These are phyloP conservation scores for Pseudogymnoascus sp. DNA, from an alignment of 2,329 filamentous ascomycete genomes.

Conservation along the genomic window DNA sequence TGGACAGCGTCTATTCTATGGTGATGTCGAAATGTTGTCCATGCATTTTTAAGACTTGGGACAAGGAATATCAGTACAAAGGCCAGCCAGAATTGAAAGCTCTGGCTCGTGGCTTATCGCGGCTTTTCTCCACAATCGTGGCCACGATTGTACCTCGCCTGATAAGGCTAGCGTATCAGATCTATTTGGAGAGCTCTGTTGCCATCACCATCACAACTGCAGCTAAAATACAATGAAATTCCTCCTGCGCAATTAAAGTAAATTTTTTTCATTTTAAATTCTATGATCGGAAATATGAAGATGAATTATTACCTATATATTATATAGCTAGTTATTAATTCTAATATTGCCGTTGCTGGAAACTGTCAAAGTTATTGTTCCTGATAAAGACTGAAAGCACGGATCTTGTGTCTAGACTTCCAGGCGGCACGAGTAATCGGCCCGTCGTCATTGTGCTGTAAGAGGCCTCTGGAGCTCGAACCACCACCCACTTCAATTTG, in stretches of 20 bases:
- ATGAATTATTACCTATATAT: too few species aligned
- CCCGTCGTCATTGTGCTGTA: slow-evolving; percentile 5
- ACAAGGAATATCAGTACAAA: background rate
- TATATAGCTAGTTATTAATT: too few species aligned
- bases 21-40: background rate
- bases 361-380: too few species aligned
- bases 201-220: too few species aligned
- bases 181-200: background rate
- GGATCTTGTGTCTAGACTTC: background rate
- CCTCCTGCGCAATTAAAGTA: too few species aligned
- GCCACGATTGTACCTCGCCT: slow-evolving; percentile 7
- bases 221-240: too few species aligned
- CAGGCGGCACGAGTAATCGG: background rate
- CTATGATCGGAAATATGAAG: too few species aligned
- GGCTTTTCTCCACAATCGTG: slow-evolving; percentile 7
- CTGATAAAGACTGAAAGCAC: too few species aligned
- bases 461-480: background rate
- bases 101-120: slow-evolving; percentile 6
- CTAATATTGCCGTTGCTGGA: too few species aligned
- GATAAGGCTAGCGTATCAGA: background rate
- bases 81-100: background rate
- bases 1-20: background rate
- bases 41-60: background rate
- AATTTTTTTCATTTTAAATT: too few species aligned
- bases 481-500: background rate